Evolutionary conservation across 257 asterid genomes (phyloP).

Genomic region (Nicotiana paniculata): DNA sequence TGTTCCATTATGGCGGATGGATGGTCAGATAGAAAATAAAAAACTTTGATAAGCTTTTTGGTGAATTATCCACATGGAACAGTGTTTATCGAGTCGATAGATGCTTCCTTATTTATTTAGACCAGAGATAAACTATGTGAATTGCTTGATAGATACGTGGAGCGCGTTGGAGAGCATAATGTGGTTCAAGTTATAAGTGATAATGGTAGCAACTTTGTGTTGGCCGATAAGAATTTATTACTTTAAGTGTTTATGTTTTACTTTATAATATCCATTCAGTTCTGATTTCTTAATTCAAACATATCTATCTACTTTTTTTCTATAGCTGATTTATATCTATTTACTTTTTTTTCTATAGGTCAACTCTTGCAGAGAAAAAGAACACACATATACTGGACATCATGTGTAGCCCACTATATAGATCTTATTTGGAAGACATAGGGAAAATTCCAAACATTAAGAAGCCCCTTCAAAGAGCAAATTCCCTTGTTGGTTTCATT

Average conservation of each 20-base stretch:
- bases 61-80: background rate
- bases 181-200: background rate
- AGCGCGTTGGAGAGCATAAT: background rate
- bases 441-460: no score
- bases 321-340: no score
- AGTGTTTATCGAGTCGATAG: background rate
- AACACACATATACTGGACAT: background rate
- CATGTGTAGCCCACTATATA: background rate
- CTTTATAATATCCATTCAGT: no score
- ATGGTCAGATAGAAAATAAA: background rate
- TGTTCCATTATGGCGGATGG: background rate
- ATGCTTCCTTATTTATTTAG: background rate
- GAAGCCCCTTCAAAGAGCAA: no score
- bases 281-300: no score
- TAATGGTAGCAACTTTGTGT: background rate
- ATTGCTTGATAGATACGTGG: background rate
- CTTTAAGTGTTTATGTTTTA: background rate
- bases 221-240: background rate
- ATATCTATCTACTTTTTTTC: no score
- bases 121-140: background rate
- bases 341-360: no score
- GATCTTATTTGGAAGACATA: background rate
- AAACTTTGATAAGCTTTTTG: background rate
- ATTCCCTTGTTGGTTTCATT: no score
- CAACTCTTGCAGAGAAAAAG: no score